phyloP scores from a whole-genome alignment of 2,329 filamentous ascomycete genomes.

The Aspergillus sergii region DNA sequence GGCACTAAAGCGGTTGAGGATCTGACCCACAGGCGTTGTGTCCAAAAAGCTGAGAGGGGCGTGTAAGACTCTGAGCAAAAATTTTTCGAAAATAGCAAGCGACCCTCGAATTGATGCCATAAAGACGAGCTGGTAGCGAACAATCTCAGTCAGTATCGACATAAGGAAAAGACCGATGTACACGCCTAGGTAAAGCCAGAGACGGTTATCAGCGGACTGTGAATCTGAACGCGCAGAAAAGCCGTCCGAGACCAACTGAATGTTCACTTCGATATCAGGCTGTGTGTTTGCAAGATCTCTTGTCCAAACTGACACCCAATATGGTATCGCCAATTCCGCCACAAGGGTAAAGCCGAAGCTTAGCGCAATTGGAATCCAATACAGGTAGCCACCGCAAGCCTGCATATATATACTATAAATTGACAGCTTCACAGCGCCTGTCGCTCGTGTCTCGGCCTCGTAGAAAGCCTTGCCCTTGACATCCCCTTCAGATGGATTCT shows the following conservation, averaged over 20 bases:
- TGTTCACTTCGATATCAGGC: neutral
- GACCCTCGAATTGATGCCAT: slow-evolving; percentile 69
- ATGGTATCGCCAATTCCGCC: slow-evolving; percentile 2
- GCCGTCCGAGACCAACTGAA: neutral
- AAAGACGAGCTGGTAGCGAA: slow-evolving; percentile 66
- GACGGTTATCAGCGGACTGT: neutral
- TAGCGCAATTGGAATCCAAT: slow-evolving; percentile 59
- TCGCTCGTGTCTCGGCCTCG: slow-evolving; percentile 71
- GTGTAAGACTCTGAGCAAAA: slow-evolving; percentile 68
- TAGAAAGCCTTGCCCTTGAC: slow-evolving; percentile 66
- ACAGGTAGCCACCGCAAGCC: slow-evolving; percentile 67
- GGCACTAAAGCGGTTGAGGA: slow-evolving; percentile 75
- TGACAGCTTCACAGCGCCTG: slow-evolving; percentile 65
- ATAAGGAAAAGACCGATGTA: slow-evolving; percentile 7
- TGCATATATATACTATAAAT: slow-evolving; percentile 69
- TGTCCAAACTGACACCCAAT: slow-evolving; percentile 10
- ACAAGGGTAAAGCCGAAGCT: slow-evolving; percentile 47
- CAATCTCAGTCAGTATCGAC: slow-evolving; percentile 27
- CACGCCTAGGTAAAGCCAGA: slow-evolving; percentile 6
- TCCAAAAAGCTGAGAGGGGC: slow-evolving; percentile 76
- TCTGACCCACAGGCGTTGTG: slow-evolving; percentile 72
- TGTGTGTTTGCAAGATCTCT: neutral
- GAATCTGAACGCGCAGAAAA: neutral
- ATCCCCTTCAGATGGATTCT: slow-evolving; percentile 18
- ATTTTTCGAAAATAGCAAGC: slow-evolving; percentile 65